Evolutionary conservation across 495 filamentous ascomycete species (phyloP).

Genomic region (Pseudevernia furfuracea): DNA sequence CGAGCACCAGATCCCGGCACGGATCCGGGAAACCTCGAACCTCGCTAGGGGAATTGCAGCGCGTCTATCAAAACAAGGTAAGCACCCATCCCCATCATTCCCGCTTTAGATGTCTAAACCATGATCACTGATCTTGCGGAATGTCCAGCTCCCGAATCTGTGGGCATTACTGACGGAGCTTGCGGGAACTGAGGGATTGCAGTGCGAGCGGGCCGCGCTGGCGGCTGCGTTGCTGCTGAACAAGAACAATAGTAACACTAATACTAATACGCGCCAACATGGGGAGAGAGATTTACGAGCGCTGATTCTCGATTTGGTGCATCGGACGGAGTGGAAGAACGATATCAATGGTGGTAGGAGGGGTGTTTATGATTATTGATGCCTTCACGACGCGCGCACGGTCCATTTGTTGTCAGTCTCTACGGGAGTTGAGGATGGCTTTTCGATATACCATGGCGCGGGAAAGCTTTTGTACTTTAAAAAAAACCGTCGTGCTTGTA

Average conservation of each 20-base stretch:
- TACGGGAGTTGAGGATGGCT: too few relatives aligned
- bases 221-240: not conserved
- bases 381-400: not conserved
- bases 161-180: not conserved
- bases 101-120: too few relatives aligned
- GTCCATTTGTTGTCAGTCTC: too few relatives aligned
- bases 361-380: not conserved
- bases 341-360: not conserved
- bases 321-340: not conserved
- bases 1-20: not conserved
- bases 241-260: not conserved
- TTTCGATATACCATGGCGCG: too few relatives aligned
- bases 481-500: too few relatives aligned
- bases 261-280: not conserved
- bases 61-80: not conserved
- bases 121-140: not conserved
- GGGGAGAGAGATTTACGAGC: not conserved
- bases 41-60: not conserved
- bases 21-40: not conserved
- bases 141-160: not conserved
- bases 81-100: not conserved
- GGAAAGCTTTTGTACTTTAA: too few relatives aligned
- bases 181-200: not conserved
- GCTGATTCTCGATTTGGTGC: not conserved
- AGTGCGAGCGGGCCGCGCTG: not conserved